These are phyloP conservation scores for Fusarium sterilihyphosum DNA, from an alignment of 2,329 filamentous ascomycete genomes.

Conservation along the genomic window DNA sequence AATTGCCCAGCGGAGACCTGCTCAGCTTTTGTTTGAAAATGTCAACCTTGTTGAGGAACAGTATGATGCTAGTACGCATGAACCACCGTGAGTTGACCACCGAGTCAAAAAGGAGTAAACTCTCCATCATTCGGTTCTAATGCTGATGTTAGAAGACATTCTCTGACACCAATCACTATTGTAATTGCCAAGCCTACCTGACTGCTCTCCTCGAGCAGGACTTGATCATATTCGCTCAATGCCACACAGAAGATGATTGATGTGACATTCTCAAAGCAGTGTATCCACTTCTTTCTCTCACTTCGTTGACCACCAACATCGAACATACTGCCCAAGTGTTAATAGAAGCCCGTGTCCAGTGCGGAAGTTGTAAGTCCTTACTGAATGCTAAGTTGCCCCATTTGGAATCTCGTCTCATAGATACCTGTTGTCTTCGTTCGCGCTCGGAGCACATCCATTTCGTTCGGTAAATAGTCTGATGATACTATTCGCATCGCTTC, in stretches of 20 bases:
- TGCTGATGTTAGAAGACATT: conserved; percentile 11
- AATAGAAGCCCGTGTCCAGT: conserved; percentile 21
- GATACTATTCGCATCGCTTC: conserved; percentile 87
- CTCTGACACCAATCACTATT: not conserved
- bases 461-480: conserved; percentile 87
- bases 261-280: conserved; percentile 99
- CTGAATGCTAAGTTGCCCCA: conserved; percentile 99
- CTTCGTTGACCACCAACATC: conserved; percentile 97
- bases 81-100: conserved; percentile 99
- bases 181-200: conserved; percentile 64
- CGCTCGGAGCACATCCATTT: conserved; percentile 94
- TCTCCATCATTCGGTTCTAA: conserved; percentile 99
- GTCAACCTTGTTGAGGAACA: conserved; percentile 99
- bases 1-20: conserved; percentile 89
- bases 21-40: conserved; percentile 95
- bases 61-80: conserved; percentile 97
- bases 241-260: conserved; percentile 99
- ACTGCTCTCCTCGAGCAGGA: conserved; percentile 94
- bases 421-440: conserved; percentile 99
- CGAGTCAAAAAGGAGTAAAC: conserved; percentile 93
- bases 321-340: conserved; percentile 80
- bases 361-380: conserved; percentile 60
- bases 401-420: conserved; percentile 97
- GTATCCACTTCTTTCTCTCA: conserved; percentile 99
- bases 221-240: conserved; percentile 97